Evolutionary conservation across 1,139 yeast genomes (phyloP).

Genomic region (Yamadazyma diospyri): DNA sequence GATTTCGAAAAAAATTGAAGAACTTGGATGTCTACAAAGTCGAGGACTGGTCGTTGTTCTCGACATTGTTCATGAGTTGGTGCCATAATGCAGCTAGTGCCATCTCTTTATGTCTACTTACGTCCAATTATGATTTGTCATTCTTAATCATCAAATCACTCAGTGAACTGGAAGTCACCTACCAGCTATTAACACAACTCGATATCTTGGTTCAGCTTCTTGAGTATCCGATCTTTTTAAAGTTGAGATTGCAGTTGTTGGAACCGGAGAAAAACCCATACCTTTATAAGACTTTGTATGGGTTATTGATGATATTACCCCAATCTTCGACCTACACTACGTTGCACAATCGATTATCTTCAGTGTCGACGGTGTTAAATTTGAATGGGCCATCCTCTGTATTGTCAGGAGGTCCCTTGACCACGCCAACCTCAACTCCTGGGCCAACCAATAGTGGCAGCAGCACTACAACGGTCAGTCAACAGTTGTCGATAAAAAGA

Average conservation of each 20-base stretch:
- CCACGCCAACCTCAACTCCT: slow-evolving; percentile 20
- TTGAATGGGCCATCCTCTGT: slow-evolving; percentile 9
- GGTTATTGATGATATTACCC: slow-evolving; percentile 89
- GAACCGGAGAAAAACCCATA: slow-evolving; percentile 85
- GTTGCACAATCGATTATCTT: slow-evolving; percentile 69
- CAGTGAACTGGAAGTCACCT: slow-evolving; percentile 72
- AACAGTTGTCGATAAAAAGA: slow-evolving; percentile 38
- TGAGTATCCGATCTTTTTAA: slow-evolving; percentile 83
- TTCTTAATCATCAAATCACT: slow-evolving; percentile 72
- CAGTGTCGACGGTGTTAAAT: slow-evolving; percentile 30
- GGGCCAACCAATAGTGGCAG: slow-evolving; percentile 17
- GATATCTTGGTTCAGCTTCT: slow-evolving; percentile 77
- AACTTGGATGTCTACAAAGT: slow-evolving; percentile 40
- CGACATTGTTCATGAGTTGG: slow-evolving; percentile 85
- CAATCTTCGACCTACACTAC: slow-evolving; percentile 91
- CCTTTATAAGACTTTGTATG: slow-evolving; percentile 84
- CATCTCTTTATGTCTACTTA: slow-evolving; percentile 75
- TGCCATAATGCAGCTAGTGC: slow-evolving; percentile 90
- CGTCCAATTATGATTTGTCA: slow-evolving; percentile 89
- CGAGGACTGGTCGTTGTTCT: slow-evolving; percentile 72
- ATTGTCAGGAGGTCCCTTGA: slow-evolving; percentile 1
- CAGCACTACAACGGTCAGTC: slow-evolving; percentile 16
- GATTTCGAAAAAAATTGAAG: slow-evolving; percentile 65
- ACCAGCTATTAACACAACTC: slow-evolving; percentile 68
- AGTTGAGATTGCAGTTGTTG: slow-evolving; percentile 77